phyloP scores from a whole-genome alignment of 257 asterid species.

The Forsythia viridissima region DNA sequence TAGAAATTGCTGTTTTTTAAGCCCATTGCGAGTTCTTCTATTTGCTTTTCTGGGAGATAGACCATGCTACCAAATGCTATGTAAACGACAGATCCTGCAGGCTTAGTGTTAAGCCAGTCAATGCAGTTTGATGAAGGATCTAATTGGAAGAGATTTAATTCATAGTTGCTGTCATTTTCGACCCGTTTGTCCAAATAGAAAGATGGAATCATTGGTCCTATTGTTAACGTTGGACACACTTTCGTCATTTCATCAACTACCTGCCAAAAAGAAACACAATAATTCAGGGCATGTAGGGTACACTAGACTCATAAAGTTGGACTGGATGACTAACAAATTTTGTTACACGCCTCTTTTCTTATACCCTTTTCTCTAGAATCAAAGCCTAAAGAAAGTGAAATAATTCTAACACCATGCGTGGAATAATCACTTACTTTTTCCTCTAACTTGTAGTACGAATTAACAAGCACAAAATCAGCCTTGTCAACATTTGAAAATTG shows the following conservation, averaged over 20 bases:
- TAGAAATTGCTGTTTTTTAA: constrained; percentile 35
- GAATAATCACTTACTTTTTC: constrained; percentile 36
- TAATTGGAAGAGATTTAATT: constrained; percentile 45
- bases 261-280: constrained; percentile 25
- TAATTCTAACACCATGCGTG: background rate
- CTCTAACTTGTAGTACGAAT: constrained; percentile 67
- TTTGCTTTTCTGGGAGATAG: constrained; percentile 41
- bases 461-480: constrained; percentile 75
- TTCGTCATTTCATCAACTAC: constrained; percentile 54
- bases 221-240: constrained; percentile 41
- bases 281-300: too few species aligned
- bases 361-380: too few species aligned
- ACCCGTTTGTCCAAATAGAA: constrained; percentile 55
- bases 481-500: constrained; percentile 58
- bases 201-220: constrained; percentile 88
- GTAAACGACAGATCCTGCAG: constrained; percentile 59
- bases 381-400: too few species aligned
- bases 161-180: constrained; percentile 47
- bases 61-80: constrained; percentile 86
- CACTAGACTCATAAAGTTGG: too few species aligned
- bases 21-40: constrained; percentile 62
- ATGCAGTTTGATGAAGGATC: constrained; percentile 34
- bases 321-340: too few species aligned
- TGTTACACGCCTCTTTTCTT: too few species aligned
- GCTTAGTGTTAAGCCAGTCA: constrained; percentile 59